A percentile compares a stretch with the other conserved stretches of the same genome.
These are phyloP conservation scores for Solanum chilense DNA, from an alignment of 257 asterid species.

Conservation along the genomic window DNA sequence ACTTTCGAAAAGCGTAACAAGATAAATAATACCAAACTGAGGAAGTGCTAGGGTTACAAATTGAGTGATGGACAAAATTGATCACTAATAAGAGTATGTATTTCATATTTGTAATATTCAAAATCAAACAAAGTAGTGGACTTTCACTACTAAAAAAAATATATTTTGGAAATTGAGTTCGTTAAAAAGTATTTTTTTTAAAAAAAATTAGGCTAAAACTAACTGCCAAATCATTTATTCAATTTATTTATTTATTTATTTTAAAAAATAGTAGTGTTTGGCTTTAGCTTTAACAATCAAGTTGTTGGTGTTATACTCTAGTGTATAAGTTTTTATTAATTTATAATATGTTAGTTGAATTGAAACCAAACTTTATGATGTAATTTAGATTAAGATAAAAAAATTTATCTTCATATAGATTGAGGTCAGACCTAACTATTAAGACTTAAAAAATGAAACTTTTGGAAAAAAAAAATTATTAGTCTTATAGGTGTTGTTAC, in stretches of 20 bases:
- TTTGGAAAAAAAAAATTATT: too few relatives aligned
- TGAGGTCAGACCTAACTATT: too few relatives aligned
- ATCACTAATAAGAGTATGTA: background rate
- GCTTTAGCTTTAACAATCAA: background rate
- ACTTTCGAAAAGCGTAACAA: fast-evolving
- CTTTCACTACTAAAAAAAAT: too few relatives aligned
- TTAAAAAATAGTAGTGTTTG: background rate
- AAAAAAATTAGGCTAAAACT: background rate
- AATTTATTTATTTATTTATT: background rate
- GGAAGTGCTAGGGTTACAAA: too few relatives aligned
- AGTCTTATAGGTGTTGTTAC: too few relatives aligned
- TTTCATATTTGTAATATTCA: background rate
- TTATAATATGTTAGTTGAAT: background rate
- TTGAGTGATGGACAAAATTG: background rate
- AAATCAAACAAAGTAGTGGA: too few relatives aligned
- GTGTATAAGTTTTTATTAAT: background rate
- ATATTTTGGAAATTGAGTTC: background rate
- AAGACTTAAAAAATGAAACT: too few relatives aligned
- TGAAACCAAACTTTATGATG: background rate
- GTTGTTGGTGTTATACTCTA: background rate
- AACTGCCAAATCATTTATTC: background rate
- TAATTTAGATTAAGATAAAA: background rate
- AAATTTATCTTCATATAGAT: too few relatives aligned
- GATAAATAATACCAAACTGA: too few relatives aligned
- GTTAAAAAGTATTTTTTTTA: background rate